phyloP scores from a whole-genome alignment of 768 basidiomycete genomes.

The Kwoniella bestiolae region DNA sequence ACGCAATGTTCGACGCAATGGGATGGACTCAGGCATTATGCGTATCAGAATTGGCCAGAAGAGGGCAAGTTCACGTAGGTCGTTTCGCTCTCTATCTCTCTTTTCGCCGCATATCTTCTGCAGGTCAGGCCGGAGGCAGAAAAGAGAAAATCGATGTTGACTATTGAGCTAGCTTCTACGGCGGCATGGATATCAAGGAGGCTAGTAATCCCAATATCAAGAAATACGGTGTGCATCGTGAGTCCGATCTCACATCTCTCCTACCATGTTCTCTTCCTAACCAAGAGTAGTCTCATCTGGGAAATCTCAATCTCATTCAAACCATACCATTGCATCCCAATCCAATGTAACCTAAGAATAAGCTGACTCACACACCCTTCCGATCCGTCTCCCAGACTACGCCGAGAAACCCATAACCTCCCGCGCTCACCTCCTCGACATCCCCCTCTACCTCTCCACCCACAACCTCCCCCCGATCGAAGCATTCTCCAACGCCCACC shows the following conservation, averaged over 20 bases:
- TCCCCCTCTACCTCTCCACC: constrained; percentile 23
- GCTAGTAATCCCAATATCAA: constrained; percentile 21
- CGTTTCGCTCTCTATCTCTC: too few relatives aligned
- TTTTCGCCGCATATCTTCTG: not conserved
- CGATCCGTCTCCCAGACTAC: too few relatives aligned
- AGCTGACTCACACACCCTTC: too few relatives aligned
- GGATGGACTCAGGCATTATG: constrained; percentile 28
- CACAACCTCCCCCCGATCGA: constrained; percentile 28
- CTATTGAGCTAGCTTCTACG: constrained; percentile 20
- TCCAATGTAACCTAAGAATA: too few relatives aligned
- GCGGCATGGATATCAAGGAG: constrained; percentile 33
- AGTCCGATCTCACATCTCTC: constrained; percentile 3
- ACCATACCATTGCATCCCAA: too few relatives aligned
- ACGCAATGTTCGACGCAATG: constrained; percentile 22
- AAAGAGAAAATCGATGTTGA: not conserved
- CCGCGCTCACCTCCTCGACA: constrained; percentile 41
- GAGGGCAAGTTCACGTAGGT: constrained; percentile 25
- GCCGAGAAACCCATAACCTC: constrained; percentile 18
- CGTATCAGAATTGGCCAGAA: constrained; percentile 40
- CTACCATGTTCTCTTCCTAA: too few relatives aligned
- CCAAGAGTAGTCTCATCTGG: too few relatives aligned
- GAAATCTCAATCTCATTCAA: too few relatives aligned
- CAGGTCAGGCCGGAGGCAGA: not conserved
- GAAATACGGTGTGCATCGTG: constrained; percentile 37
- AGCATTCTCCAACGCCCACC: constrained; percentile 12